Base-by-base conservation (phyloP, 2,329 filamentous ascomycete genomes). In the Sclerotinia glacialis region DNA sequence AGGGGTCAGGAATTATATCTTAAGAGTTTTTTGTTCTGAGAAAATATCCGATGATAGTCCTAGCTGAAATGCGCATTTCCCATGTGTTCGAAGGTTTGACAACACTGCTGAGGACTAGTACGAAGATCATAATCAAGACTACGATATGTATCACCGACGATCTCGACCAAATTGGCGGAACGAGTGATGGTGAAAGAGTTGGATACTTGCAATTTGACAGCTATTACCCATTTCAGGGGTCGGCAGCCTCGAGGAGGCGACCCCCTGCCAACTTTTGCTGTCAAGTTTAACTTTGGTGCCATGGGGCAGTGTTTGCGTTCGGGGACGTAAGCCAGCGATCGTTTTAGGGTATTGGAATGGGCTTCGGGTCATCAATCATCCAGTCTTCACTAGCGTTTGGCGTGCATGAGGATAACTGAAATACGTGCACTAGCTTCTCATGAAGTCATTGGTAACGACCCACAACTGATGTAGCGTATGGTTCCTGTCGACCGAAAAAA, bases 1-100 rank as follows among this genome's bases (percentile, higher is more conserved):
- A 50, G 14, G 59, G 44, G 46, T 21, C n/a, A 50, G 23, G 12
- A 49, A 62, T 62, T 49, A 62, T 62, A 62, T 62, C 59, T 62
- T 50, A 47, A 44, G 40, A 44, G 12, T 62, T 50, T 50, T 62
- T 50, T 37, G 44, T 37, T 50, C 46, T 18, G 28, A 5, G 14
- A 3, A 44, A 50, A 37, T 14, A 26, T 37, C 12, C 16, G 2
- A 4, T 40, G 14, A 23, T 50, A 5, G 18, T 37, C 44, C 31
- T 26, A 28, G 31, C 16, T 18, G 16, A 28, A 50, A 18, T 61
- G 18, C 14, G 21, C 31, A 2, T 37, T 50, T 50, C 14, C 46
- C 44, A 50, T 23, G 26, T 23, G 49, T 50, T 16, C 5, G 21
- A 49, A 50, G 37, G 16, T 12, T 47, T 16, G 31, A 62, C 26